A percentile compares a stretch with the other conserved stretches of the same genome.
Conservation (phyloP, 148 eudicot genomes). For the Pharnaceum exiguum region DNA sequence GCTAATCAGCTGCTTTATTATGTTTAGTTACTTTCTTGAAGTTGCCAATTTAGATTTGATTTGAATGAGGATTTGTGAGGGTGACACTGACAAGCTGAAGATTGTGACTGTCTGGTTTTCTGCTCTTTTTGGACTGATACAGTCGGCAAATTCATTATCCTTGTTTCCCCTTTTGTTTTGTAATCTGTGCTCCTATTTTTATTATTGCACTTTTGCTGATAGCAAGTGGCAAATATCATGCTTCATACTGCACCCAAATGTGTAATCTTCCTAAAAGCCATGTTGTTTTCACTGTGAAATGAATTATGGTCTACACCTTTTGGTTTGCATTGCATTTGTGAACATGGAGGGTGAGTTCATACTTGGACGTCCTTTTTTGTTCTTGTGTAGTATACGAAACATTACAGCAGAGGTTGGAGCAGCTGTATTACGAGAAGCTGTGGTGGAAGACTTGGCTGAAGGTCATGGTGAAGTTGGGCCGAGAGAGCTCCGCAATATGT, state of each 20-base stretch:
- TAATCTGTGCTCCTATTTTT: not conserved
- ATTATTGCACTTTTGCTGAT: too few relatives aligned
- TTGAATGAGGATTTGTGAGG: not conserved
- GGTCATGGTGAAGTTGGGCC: slow-evolving; percentile 81
- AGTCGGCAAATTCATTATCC: not conserved
- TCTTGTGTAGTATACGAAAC: slow-evolving; percentile 68
- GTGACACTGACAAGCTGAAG: not conserved
- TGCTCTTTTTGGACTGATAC: not conserved
- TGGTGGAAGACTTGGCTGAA: slow-evolving; percentile 76
- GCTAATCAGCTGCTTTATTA: too few relatives aligned
- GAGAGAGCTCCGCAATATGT: slow-evolving; percentile 68
- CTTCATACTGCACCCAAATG: too few relatives aligned
- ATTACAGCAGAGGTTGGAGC: slow-evolving; percentile 93
- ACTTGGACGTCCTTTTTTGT: not conserved
- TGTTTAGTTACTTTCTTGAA: too few relatives aligned
- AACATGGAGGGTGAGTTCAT: not conserved
- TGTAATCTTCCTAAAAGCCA: too few relatives aligned
- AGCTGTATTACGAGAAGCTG: slow-evolving; percentile 76
- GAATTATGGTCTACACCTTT: not conserved
- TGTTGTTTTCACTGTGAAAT: not conserved
- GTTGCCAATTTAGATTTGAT: too few relatives aligned
- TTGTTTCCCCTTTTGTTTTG: not conserved
- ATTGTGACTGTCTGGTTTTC: not conserved
- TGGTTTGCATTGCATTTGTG: not conserved
- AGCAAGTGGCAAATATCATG: too few relatives aligned